These are phyloP conservation scores for Kluyveromyces aestuarii DNA, from an alignment of 805 yeast genomes.

Conservation along the genomic window DNA sequence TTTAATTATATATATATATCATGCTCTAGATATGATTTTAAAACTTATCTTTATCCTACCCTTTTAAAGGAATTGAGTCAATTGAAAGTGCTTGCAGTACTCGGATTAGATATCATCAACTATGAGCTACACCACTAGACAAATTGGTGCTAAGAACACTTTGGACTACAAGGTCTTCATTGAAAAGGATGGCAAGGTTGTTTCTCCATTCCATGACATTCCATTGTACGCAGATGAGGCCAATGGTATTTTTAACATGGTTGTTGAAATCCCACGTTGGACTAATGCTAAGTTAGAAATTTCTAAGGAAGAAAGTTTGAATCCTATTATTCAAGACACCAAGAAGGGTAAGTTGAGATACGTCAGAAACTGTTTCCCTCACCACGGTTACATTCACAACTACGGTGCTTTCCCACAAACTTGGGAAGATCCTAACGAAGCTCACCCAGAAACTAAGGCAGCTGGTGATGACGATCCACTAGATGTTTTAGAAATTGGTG, in stretches of 20 bases:
- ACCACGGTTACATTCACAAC: conserved; percentile 96
- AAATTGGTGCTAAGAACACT: conserved; percentile 92
- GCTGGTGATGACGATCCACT: conserved; percentile 82
- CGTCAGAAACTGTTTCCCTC: conserved; percentile 97
- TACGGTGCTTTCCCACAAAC: conserved; percentile 98
- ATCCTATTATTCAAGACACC: conserved; percentile 95
- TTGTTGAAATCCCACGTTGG: conserved; percentile 98
- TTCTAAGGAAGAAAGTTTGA: conserved; percentile 70
- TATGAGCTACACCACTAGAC: conserved; percentile 82
- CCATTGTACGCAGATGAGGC: conserved; percentile 92
- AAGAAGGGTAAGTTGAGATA: conserved; percentile 95
- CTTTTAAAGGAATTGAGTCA: neutral
- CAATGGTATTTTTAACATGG: conserved; percentile 77
- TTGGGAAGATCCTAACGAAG: conserved; percentile 65
- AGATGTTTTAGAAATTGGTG: conserved; percentile 79
- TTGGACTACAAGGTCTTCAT: conserved; percentile 86
- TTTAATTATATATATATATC: too few species aligned
- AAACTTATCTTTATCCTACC: too few species aligned
- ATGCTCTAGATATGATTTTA: too few species aligned
- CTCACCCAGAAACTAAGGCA: conserved; percentile 57
- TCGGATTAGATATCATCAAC: neutral
- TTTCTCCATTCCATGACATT: conserved; percentile 92
- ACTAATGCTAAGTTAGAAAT: conserved; percentile 95
- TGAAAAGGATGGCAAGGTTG: conserved; percentile 88
- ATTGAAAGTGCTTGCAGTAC: neutral